Conservation (phyloP, 805 yeast species). For the Saturnispora saitoi region DNA sequence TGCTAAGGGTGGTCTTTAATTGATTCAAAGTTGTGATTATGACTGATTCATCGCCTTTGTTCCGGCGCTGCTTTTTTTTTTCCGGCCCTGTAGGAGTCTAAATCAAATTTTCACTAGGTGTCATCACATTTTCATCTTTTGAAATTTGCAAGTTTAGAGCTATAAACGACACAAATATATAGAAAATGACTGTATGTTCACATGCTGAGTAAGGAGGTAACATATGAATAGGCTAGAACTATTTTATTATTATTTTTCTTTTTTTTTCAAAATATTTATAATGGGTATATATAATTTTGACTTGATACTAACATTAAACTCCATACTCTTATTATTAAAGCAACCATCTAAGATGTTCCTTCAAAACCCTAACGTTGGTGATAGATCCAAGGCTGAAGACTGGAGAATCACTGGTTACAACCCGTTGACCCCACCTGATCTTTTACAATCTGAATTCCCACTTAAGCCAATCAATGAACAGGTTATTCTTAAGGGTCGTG, state of each 20-base stretch:
- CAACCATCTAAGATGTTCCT: constrained; percentile 56
- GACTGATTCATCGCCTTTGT: not conserved
- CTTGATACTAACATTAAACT: no score
- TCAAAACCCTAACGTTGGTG: constrained; percentile 77
- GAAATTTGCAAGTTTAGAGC: not conserved
- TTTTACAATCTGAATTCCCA: constrained; percentile 79
- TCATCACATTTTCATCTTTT: not conserved
- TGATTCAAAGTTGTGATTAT: no score
- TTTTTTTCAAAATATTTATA: not conserved
- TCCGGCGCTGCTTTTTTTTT: not conserved
- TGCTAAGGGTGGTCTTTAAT: no score
- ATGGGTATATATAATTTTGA: not conserved
- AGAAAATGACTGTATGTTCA: not conserved
- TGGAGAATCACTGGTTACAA: constrained; percentile 84
- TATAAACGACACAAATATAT: no score
- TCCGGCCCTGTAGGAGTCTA: not conserved
- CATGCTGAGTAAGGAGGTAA: not conserved
- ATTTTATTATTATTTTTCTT: not conserved
- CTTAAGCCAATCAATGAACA: constrained; percentile 50
- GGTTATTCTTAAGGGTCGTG: constrained; percentile 67
- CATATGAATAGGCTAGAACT: not conserved
- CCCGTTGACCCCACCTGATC: constrained; percentile 92
- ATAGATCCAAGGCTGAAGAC: constrained; percentile 67
- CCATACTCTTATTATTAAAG: not conserved
- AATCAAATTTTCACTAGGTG: not conserved